Evolutionary conservation across 1,284 basidiomycete species (phyloP).

Genomic region (Apiotrichum siamense): DNA sequence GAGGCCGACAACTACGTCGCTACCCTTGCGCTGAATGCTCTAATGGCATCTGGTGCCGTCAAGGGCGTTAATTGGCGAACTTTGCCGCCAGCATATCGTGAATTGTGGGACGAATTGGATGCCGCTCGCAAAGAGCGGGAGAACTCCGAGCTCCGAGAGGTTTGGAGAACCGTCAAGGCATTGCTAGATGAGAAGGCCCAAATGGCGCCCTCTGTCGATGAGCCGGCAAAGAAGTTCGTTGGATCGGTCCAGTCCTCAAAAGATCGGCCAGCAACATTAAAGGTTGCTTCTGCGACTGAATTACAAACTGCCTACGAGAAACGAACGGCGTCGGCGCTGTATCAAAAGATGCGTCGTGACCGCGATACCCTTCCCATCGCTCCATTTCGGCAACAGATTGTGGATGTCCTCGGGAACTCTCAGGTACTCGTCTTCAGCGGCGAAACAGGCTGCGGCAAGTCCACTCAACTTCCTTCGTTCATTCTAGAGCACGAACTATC

Average conservation of each 20-base stretch:
- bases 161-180: slow-evolving; percentile 64
- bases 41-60: slow-evolving; percentile 53
- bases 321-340: slow-evolving; percentile 59
- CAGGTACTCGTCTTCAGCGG: slow-evolving; percentile 92
- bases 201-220: not conserved
- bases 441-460: slow-evolving; percentile 98
- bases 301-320: slow-evolving; percentile 58
- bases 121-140: slow-evolving; percentile 57
- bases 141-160: slow-evolving; percentile 59
- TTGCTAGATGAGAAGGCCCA: slow-evolving; percentile 56
- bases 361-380: slow-evolving; percentile 83
- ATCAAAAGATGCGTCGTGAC: slow-evolving; percentile 64
- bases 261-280: not conserved
- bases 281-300: not conserved
- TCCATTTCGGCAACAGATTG: slow-evolving; percentile 68
- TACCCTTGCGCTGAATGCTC: slow-evolving; percentile 71
- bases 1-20: slow-evolving; percentile 92
- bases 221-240: too few relatives aligned
- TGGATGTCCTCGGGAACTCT: slow-evolving; percentile 64
- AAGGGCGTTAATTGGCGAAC: slow-evolving; percentile 48
- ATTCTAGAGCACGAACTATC: slow-evolving; percentile 86
- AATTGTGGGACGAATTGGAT: slow-evolving; percentile 91
- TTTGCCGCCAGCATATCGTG: slow-evolving; percentile 75
- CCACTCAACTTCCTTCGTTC: slow-evolving; percentile 92
- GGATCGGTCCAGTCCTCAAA: not conserved